Evolutionary conservation across 2,329 filamentous ascomycete species (phyloP).

Genomic region (Colletotrichum eleusines): DNA sequence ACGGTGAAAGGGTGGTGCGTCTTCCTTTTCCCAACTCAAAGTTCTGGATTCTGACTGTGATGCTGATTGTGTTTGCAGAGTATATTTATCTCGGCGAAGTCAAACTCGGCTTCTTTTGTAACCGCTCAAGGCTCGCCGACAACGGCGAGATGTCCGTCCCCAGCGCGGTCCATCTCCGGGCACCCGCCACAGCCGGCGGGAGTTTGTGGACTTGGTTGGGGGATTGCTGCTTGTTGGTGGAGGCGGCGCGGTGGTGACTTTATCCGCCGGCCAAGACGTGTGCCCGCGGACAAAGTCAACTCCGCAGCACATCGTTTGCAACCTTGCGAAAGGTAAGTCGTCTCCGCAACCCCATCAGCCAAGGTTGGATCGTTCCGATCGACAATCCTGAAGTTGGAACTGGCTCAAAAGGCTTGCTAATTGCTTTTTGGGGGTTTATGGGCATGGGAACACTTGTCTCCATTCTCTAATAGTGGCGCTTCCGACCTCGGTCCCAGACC

Average conservation of each 20-base stretch:
- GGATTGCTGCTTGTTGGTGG: too few species aligned
- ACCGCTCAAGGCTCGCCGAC: slow-evolving; percentile 18
- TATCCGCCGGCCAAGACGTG: slow-evolving; percentile 15
- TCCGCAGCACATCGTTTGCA: too few species aligned
- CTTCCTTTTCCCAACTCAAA: neutral
- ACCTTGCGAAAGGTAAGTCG: too few species aligned
- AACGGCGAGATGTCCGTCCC: slow-evolving; percentile 27
- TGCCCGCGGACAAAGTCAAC: too few species aligned
- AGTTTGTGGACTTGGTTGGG: slow-evolving; percentile 18
- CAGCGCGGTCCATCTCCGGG: neutral
- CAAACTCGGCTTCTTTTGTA: slow-evolving; percentile 29
- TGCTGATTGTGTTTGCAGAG: slow-evolving; percentile 2
- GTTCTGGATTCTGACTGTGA: neutral
- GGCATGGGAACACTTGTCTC: too few species aligned
- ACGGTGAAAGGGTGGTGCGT: neutral
- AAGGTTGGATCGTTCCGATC: too few species aligned
- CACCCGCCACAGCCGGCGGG: neutral
- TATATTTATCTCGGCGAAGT: slow-evolving; percentile 4
- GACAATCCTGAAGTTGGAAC: too few species aligned
- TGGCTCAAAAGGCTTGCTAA: too few species aligned
- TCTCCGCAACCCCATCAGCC: too few species aligned
- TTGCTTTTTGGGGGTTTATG: too few species aligned
- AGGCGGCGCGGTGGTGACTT: slow-evolving; percentile 6
- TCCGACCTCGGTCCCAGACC: too few species aligned
- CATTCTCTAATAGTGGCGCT: too few species aligned